Evolutionary conservation across 768 basidiomycete species (phyloP), one percentile per base, ranked within the genome.

Genomic region (Amanita inopinata): DNA sequence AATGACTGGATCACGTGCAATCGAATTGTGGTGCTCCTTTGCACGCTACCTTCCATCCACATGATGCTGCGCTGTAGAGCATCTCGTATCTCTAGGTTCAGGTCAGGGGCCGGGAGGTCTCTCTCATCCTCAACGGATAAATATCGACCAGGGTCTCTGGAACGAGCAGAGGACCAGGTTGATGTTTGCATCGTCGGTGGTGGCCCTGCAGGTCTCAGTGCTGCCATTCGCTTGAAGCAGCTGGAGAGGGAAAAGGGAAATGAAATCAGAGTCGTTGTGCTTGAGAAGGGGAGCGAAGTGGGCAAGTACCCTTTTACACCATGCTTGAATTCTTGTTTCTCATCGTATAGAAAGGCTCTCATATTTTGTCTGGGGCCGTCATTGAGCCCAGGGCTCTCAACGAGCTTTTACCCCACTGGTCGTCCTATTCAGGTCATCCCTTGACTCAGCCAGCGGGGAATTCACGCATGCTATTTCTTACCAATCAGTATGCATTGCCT

Each of bases 131-230:
- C 43, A 3, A 3, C 15, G 12, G 43, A 37, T 8, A 30, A 10
- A 7, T 44, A 15, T n/a, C 14, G 12, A 12, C 43, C 27, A 30
- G 15, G 19, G 15, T 12, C 35, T 5, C 69, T 91, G 12, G 87
- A 96, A 49, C 76, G 92, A 9, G 78, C 78, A n/a, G 74, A 80
- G 32, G 96, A 98, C 54, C 78, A 90, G 33, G 92, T 93, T 25
- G 94, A 99, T 53, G 92, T 98, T 25, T 94, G 91, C 60, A 97
- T 99, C 55, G 92, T 96, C 43, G 94, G 94, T 7, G 93, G 75
- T 2, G 96, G 93, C 2, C 96, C 96, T 0, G 94, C 96, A 0
- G 94, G 96, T 4, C 73, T 99, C 47, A 83, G 82, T 49, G 92
- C 94, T n/a, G 94, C 92, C 3, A 98, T 98, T 47, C 75, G 91